Percentiles rank a stretch among this genome's conserved stretches.
Evolutionary conservation across 2,329 filamentous ascomycete genomes (phyloP).

Genomic region (Coniochaeta prunicola): DNA sequence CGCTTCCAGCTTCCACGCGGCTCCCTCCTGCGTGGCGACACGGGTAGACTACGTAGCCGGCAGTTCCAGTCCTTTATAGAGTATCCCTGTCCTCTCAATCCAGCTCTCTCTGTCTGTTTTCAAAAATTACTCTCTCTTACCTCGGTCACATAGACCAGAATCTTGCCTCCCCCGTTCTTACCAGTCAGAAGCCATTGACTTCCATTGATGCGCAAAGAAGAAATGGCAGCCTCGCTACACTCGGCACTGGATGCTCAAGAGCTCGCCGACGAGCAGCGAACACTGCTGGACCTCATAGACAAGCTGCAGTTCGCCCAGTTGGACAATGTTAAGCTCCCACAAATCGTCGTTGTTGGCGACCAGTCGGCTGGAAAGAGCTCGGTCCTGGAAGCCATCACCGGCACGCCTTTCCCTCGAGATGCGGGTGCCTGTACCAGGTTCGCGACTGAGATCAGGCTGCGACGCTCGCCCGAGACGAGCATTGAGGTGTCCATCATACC

Average conservation of each 20-base stretch:
- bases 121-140: not conserved
- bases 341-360: slow-evolving; percentile 58
- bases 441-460: slow-evolving; percentile 51
- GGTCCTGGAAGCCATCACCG: slow-evolving; percentile 56
- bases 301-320: slow-evolving; percentile 27
- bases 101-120: not conserved
- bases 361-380: slow-evolving; percentile 59
- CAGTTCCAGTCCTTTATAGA: not conserved
- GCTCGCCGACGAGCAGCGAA: slow-evolving; percentile 46
- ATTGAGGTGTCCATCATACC: slow-evolving; percentile 49
- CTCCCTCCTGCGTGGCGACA: not conserved
- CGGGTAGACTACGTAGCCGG: not conserved
- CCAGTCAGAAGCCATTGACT: not conserved
- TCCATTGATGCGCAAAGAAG: not conserved
- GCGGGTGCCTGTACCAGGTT: slow-evolving; percentile 56
- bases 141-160: not conserved
- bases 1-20: not conserved
- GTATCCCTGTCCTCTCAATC: not conserved
- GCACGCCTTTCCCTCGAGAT: slow-evolving; percentile 52
- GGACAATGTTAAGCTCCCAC: slow-evolving; percentile 26
- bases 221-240: slow-evolving; percentile 32
- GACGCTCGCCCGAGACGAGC: slow-evolving; percentile 34
- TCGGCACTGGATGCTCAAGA: slow-evolving; percentile 41
- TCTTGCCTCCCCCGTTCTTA: not conserved
- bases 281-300: slow-evolving; percentile 47